Percentiles rank a stretch among this genome's conserved stretches.
Evolutionary conservation across 768 basidiomycete genomes (phyloP).

Genomic region (Tremella yokohamensis): DNA sequence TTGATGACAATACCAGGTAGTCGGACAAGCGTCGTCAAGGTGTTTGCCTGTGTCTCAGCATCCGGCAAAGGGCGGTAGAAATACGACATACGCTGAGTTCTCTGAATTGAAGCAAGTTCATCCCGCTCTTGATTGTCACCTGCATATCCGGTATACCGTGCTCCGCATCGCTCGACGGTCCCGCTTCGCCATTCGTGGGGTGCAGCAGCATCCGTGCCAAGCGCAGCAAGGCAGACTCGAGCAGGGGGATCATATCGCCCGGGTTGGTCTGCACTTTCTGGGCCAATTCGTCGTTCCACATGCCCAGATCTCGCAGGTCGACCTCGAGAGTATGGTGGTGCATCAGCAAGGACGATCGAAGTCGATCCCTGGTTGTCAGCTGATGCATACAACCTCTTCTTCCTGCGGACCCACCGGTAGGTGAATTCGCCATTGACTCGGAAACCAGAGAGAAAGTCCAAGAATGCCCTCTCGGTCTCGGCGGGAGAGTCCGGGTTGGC

Average conservation of each 20-base stretch:
- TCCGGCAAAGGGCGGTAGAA: not conserved
- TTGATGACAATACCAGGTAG: slow-evolving; percentile 98
- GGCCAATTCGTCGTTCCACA: slow-evolving; percentile 92
- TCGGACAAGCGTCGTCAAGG: slow-evolving; percentile 92
- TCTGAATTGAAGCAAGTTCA: slow-evolving; percentile 89
- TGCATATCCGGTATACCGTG: slow-evolving; percentile 68
- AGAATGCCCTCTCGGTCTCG: slow-evolving; percentile 71
- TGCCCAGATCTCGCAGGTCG: slow-evolving; percentile 62
- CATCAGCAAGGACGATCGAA: slow-evolving; percentile 80
- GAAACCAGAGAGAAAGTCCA: slow-evolving; percentile 83
- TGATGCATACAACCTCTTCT: not conserved
- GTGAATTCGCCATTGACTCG: slow-evolving; percentile 86
- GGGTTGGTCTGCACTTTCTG: slow-evolving; percentile 85
- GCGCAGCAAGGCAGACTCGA: slow-evolving; percentile 84
- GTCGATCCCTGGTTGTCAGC: slow-evolving; percentile 62
- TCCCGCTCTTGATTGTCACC: slow-evolving; percentile 78
- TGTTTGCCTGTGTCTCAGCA: slow-evolving; percentile 59
- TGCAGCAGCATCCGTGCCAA: slow-evolving; percentile 78
- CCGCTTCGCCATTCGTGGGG: slow-evolving; percentile 59
- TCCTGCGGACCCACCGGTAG: slow-evolving; percentile 64
- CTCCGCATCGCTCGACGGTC: slow-evolving; percentile 36
- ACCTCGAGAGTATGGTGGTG: slow-evolving; percentile 85
- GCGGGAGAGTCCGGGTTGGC: slow-evolving; percentile 67
- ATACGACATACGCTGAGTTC: slow-evolving; percentile 66
- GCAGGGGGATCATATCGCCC: slow-evolving; percentile 84